Conservation (phyloP, 164 flowering plant genomes). For the Kingdonia uniflora region DNA sequence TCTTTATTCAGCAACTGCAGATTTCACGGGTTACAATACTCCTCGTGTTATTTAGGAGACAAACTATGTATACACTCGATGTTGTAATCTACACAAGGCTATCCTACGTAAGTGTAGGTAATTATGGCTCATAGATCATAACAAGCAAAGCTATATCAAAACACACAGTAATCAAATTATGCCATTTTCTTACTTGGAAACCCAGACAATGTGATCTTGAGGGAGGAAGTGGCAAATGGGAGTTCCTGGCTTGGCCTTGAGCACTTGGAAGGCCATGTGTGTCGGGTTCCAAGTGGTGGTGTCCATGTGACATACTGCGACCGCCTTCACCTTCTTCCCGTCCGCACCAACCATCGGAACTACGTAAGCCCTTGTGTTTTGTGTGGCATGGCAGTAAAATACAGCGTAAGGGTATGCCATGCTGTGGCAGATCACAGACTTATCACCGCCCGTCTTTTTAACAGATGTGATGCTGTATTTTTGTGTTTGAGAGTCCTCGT, state of each 20-base stretch:
- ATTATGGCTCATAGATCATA: too few species aligned
- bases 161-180: too few species aligned
- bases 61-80: too few species aligned
- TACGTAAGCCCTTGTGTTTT: constrained; percentile 13
- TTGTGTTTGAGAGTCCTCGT: constrained; percentile 8
- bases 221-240: constrained; percentile 8
- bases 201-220: constrained; percentile 2
- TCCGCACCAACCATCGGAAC: constrained; percentile 24
- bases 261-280: constrained; percentile 2
- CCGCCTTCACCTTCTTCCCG: constrained; percentile 12
- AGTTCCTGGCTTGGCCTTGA: constrained; percentile 1
- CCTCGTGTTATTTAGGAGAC: too few species aligned
- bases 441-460: constrained; percentile 5
- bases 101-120: too few species aligned
- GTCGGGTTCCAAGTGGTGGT: constrained; percentile 3
- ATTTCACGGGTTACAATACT: too few species aligned
- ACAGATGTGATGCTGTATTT: constrained; percentile 15
- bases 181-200: not conserved
- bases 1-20: too few species aligned
- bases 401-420: constrained; percentile 22
- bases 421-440: constrained; percentile 21
- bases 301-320: constrained; percentile 6
- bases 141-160: too few species aligned
- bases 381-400: constrained; percentile 22
- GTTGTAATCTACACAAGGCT: too few species aligned